Base-by-base conservation (phyloP, 257 asterid genomes). In the Dorcoceras hygrometricum region DNA sequence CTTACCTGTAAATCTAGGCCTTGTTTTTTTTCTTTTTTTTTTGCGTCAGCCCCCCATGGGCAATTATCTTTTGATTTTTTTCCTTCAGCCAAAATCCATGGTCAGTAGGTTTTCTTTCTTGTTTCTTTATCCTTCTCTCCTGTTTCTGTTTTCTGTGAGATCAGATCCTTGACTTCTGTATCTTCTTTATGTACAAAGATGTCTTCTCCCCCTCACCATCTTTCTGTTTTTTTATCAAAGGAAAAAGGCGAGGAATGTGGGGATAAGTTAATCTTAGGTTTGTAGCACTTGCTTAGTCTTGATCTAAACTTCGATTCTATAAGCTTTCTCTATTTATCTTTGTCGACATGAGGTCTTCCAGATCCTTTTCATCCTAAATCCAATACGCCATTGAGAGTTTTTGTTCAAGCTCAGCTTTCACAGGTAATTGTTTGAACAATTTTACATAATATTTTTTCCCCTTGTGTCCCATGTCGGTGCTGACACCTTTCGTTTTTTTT, bases 171-270 rank as follows among this genome's bases (percentile, higher is more conserved):
- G 0, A 71, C 83, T 65, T 59, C 66, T 57, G 59, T 46, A 46
- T 66, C 72, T 46, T 68, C 59, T 66, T 75, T 6, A 23, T 18
- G 50, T n/a, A n/a, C 76, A 73, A 76, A 70, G 78, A 57, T 69
- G 56, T 64, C 36, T 65, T 72, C 72, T 48, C 75, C 68, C 85
- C 80, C 69, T 74, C 14, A 55, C 86, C 82, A 57, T 69, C 55
- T 72, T 85, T 46, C 80, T 82, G 79, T 79, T 72, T 87, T 89
- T 90, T 90, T 54, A 50, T n/a, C n/a, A 70, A 78, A 83, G 57
- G 83, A 76, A 77, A 79, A 77, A 61, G 74, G 84, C 84, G 80
- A 61, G 75, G 78, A 80, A 87, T 65, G 76, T 74, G 70, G 70
- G 60, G 66, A 50, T 67, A 66, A 83, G 34, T 68, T 57, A 1